Evolutionary conservation across 805 yeast genomes (phyloP).

Genomic region (Zygosaccharomyces pseudorouxii): DNA sequence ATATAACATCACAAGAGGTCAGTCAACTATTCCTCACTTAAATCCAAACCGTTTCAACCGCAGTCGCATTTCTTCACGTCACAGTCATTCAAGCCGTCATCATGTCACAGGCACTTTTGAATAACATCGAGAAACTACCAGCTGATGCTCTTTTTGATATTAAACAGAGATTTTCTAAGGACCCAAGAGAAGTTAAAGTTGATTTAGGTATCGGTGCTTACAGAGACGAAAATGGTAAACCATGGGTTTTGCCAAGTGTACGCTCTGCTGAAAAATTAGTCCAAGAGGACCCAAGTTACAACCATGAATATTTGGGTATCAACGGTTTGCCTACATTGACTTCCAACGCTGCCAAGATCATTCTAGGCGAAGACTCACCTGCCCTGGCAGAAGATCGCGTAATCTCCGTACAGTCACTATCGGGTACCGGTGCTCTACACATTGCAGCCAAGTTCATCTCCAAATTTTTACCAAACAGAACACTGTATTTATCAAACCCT

Average conservation of each 20-base stretch:
- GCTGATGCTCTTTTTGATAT: conserved; percentile 86
- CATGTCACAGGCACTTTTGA: conserved; percentile 30
- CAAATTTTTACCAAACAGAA: conserved; percentile 36
- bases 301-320: conserved; percentile 88
- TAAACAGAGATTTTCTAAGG: conserved; percentile 59
- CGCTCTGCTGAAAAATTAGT: conserved; percentile 61
- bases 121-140: conserved; percentile 59
- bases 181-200: conserved; percentile 60
- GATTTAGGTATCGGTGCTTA: conserved; percentile 94
- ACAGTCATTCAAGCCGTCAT: not conserved
- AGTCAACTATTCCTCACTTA: not conserved
- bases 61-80: not conserved
- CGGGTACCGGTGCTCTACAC: conserved; percentile 96
- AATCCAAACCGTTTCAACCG: not conserved
- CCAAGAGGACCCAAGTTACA: conserved; percentile 53
- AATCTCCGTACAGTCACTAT: conserved; percentile 80
- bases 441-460: conserved; percentile 58
- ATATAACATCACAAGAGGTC: not conserved
- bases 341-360: conserved; percentile 64
- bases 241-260: conserved; percentile 82
- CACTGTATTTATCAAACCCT: conserved; percentile 74
- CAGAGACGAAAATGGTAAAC: conserved; percentile 81
- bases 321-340: conserved; percentile 69
- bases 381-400: conserved; percentile 59
- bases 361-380: conserved; percentile 57